Evolutionary conservation across 2,329 filamentous ascomycete genomes (phyloP), one percentile per base, ranked within the genome.

Genomic region (Beauveria caledonica): DNA sequence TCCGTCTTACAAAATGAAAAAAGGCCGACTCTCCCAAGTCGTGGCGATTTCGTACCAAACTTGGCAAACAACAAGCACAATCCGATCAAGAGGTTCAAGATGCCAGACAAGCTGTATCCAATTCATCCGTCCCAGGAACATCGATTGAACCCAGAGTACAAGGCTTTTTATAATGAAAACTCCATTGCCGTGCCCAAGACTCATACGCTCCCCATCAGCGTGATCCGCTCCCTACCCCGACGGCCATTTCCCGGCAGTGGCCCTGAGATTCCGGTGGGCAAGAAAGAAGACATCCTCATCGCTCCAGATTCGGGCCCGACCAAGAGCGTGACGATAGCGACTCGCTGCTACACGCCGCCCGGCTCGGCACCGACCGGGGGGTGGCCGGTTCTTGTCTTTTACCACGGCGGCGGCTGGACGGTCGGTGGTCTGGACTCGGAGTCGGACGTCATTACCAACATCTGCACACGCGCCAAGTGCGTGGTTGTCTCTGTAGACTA

Each of bases 371-470:
- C 77, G 0, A 63, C 63, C 0, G 64, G 62, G 1, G 78, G 78
- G 39, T 81, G 78, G 78, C 78, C 78, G 2, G 73, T 77, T 8
- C 73, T 79, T 66, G 63, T 80, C 6, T 81, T 79, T 64, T 77
- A 74, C 63, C 79, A 81, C 62, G 78, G 78, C 15, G 79, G 79
- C 2, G 79, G 78, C 5, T 81, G 77, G 77, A 77, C 80, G 4
- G 60, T 80, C 45, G 79, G 78, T 1, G 77, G 78, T 54, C 77
- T 80, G 29, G 72, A 79, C 55, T 79, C 77, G 0, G 79, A 81
- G 67, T 79, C 80, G 64, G 70, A 71, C 19, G 73, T 80, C 3
- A 79, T 77, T 62, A 76, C 77, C 33, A 76, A 79, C 64, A 65
- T 81, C 5, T 79, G 78, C 60, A 45, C 58, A 2, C 53, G 60